Conservation (phyloP, 768 basidiomycete genomes). For the Podaxis sp. region DNA sequence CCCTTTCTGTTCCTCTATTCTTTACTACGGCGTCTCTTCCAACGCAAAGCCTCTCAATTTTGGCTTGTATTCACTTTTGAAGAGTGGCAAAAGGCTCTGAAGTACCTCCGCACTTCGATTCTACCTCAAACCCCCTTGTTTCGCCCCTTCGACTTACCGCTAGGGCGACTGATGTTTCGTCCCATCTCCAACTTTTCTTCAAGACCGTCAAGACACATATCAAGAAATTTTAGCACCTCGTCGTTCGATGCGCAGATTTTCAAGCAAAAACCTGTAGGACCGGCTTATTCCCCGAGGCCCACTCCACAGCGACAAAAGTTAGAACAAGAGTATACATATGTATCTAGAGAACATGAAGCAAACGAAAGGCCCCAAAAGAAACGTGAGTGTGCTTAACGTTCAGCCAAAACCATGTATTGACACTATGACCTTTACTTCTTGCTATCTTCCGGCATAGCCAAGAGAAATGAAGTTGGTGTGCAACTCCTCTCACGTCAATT, state of each 20-base stretch:
- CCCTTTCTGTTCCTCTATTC: background rate
- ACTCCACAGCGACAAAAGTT: background rate
- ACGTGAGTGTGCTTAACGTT: conserved; percentile 1
- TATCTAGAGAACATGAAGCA: background rate
- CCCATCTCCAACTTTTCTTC: conserved; percentile 8
- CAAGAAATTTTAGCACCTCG: background rate
- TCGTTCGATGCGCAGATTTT: conserved; percentile 6
- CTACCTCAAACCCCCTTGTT: background rate
- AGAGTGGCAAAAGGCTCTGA: background rate
- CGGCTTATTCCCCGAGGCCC: background rate
- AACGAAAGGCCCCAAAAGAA: background rate
- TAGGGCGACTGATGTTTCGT: conserved; percentile 4
- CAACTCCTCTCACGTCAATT: conserved; percentile 84
- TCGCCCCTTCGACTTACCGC: background rate
- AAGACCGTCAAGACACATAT: background rate
- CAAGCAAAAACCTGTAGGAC: conserved; percentile 4
- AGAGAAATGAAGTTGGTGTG: conserved; percentile 89
- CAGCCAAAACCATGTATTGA: background rate
- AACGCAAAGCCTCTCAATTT: background rate
- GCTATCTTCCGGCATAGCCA: conserved; percentile 35
- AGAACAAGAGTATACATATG: background rate
- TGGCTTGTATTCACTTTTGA: background rate
- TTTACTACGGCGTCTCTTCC: background rate
- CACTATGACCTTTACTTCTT: background rate
- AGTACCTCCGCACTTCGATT: background rate